Conservation (phyloP, 108 stramenopile species). For the Craspedostauros australis region DNA sequence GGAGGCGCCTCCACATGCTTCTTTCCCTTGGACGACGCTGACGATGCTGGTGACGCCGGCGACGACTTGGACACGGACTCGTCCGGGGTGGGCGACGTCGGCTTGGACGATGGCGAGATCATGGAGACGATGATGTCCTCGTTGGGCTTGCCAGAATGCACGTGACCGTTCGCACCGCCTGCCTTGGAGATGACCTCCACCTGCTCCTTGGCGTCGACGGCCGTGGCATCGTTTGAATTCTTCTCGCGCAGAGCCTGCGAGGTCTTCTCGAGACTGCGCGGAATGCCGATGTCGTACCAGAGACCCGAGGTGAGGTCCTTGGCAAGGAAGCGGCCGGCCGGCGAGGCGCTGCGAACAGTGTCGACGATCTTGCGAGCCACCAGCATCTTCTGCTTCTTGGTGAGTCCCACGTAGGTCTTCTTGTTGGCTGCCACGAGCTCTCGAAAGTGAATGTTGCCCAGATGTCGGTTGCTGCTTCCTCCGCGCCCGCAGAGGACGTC, state of each 20-base stretch:
- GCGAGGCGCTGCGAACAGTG: conserved; percentile 19
- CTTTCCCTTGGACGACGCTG: no score
- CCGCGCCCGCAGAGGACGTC: conserved; percentile 85
- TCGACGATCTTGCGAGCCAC: conserved; percentile 44
- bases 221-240: conserved; percentile 29
- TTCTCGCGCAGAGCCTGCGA: conserved; percentile 53
- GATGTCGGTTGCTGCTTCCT: conserved; percentile 70
- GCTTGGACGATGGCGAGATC: no score
- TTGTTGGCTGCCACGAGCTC: conserved; percentile 56
- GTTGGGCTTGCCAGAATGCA: no score
- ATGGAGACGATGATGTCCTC: no score
- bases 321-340: conserved; percentile 52
- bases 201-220: neutral
- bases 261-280: conserved; percentile 56
- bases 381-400: conserved; percentile 63
- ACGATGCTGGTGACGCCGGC: neutral
- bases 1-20: conserved; percentile 21
- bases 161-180: no score
- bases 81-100: no score
- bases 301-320: conserved; percentile 35
- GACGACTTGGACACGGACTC: no score
- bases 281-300: conserved; percentile 51
- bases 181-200: neutral
- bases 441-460: conserved; percentile 77
- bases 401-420: conserved; percentile 37